A percentile compares a stretch with the other conserved stretches of the same genome.
These are phyloP conservation scores for Uronychia binucleata DNA, from an alignment of 73 alveolate species.

Conservation along the genomic window DNA sequence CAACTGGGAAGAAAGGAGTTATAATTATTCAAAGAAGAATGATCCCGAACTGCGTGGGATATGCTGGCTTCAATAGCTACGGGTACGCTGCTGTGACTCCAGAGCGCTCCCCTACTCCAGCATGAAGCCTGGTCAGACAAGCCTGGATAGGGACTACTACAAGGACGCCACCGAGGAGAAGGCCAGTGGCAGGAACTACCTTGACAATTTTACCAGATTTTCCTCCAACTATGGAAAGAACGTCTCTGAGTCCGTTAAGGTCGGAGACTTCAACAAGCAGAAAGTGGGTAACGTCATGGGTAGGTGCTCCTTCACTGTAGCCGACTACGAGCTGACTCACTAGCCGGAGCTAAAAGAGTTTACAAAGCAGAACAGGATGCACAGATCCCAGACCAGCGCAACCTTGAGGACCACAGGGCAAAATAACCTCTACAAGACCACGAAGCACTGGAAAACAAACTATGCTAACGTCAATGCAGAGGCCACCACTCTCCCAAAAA, in stretches of 20 bases:
- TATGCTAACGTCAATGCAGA: constrained; percentile 26
- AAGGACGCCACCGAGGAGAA: constrained; percentile 45
- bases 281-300: neutral
- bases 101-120: constrained; percentile 28
- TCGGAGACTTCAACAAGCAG: constrained; percentile 25
- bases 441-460: constrained; percentile 60
- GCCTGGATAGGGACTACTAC: constrained; percentile 57
- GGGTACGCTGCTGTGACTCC: constrained; percentile 10
- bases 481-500: constrained; percentile 18
- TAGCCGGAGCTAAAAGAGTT: constrained; percentile 53
- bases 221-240: constrained; percentile 47
- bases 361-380: constrained; percentile 37
- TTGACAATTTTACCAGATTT: constrained; percentile 45
- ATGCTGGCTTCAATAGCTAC: constrained; percentile 59
- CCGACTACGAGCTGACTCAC: constrained; percentile 44
- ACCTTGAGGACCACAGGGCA: neutral
- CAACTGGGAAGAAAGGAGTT: too few species aligned
- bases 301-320: neutral
- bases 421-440: constrained; percentile 21
- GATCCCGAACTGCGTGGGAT: constrained; percentile 59
- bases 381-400: neutral
- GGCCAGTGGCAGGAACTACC: constrained; percentile 45
- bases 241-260: constrained; percentile 36
- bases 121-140: constrained; percentile 57
- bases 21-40: constrained; percentile 15